Base-by-base conservation (phyloP, 768 basidiomycete genomes). In the Agrocybe chaxingu region DNA sequence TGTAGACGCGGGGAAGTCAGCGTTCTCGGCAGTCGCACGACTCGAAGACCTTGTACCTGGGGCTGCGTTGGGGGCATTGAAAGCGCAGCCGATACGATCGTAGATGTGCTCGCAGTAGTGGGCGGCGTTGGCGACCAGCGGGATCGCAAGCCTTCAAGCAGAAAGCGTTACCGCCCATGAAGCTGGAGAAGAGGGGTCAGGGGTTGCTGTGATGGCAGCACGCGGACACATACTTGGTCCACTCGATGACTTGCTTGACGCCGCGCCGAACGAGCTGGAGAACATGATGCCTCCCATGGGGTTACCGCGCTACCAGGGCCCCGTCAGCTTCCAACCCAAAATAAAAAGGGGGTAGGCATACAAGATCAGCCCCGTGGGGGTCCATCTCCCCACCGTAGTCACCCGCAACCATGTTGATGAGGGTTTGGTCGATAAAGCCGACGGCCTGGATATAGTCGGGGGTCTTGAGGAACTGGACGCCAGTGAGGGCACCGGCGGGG, bases 351-450 rank as follows among this genome's bases (percentile, higher is more conserved):
- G 38, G 24, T 24, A 31, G 8, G 64, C 67, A 47, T 32, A 62
- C 67, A 18, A 70, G 47, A 62, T 89, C 88, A 53, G 86, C 85
- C 51, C 88, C 87, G 54, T 85, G 83, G 11, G 86, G 80, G 64
- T 90, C 85, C 45, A 89, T 75, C 66, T 92, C 89, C 50, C 89
- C 90, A 56, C 91, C 90, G 32, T 59, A 78, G 58, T 92, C 90
- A 9, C 50, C 64, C 0, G 63, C 8, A 8, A 63, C 48, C 13
- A 91, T 55, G 67, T 86, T 74, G 54, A 92, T 66, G 41, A 61
- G 53, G 2, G 68, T 70, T 68, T 92, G 87, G 61, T 90, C 71
- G 52, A 85, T 70, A 66, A 75, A 81, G 7, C 86, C 90, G 36
- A 75, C 73, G 51, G 86, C 70, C 60, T 82, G 80, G 34, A 80